A percentile compares a stretch with the other conserved stretches of the same genome.
phyloP scores from a whole-genome alignment of 2,329 filamentous ascomycete species.

The Trichoderma oligosporum region DNA sequence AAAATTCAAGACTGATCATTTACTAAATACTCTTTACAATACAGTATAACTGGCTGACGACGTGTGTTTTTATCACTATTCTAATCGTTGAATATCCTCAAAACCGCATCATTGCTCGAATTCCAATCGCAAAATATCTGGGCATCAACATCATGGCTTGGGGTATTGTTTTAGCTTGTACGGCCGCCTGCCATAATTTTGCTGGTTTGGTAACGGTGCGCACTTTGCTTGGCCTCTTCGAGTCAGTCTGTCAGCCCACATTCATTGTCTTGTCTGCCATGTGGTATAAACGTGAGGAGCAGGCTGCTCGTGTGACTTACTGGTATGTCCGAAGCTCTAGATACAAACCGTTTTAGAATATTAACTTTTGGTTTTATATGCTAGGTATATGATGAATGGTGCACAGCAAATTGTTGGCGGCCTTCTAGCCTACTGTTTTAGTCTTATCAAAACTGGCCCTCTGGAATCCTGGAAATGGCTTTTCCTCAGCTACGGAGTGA shows the following conservation, averaged over 20 bases:
- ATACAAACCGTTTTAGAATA: neutral
- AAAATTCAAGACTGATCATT: too few species aligned
- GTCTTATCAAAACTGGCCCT: constrained; percentile 1
- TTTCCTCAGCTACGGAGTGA: neutral
- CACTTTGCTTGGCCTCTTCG: constrained; percentile 7
- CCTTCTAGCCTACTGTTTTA: constrained; percentile 11
- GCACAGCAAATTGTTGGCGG: constrained; percentile 13
- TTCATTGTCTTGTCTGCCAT: constrained; percentile 8
- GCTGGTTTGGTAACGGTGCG: neutral
- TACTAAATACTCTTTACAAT: neutral
- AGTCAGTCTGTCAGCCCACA: constrained; percentile 10
- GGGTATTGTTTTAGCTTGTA: constrained; percentile 4
- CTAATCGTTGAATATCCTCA: constrained; percentile 12
- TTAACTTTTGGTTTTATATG: neutral
- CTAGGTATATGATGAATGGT: constrained; percentile 15
- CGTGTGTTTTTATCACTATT: constrained; percentile 7
- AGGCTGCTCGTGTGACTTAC: constrained; percentile 4
- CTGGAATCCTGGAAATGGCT: constrained; percentile 9
- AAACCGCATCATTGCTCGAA: constrained; percentile 2
- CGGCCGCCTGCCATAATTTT: constrained; percentile 3
- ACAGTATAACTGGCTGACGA: constrained; percentile 11
- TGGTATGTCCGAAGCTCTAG: neutral
- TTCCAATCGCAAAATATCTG: constrained; percentile 11
- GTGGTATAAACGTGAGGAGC: constrained; percentile 13
- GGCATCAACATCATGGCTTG: constrained; percentile 10